Conservation (phyloP, 2,329 filamentous ascomycete species). For the Fusarium sp. region DNA sequence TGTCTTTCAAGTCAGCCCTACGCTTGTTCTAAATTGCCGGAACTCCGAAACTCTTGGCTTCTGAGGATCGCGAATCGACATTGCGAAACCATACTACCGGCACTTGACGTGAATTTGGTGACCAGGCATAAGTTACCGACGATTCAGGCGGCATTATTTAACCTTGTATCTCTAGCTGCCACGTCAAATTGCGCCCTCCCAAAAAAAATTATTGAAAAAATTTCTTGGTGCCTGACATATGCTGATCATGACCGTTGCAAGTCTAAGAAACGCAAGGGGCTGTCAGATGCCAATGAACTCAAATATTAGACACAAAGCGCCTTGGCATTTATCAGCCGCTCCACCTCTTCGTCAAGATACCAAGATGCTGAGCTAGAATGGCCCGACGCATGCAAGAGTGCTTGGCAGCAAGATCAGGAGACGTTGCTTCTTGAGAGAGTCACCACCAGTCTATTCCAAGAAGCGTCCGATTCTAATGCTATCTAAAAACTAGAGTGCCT, state of each 20-base stretch:
- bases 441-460: background rate
- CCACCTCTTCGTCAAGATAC: background rate
- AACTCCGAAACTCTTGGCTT: background rate
- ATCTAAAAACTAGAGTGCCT: background rate
- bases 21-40: background rate
- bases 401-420: background rate
- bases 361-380: background rate
- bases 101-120: background rate
- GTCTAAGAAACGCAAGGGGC: slow-evolving; percentile 4
- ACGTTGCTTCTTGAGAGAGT: background rate
- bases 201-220: background rate
- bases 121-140: background rate
- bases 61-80: background rate
- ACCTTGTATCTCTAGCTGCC: background rate
- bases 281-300: background rate
- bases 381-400: background rate
- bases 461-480: background rate
- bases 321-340: slow-evolving; percentile 18
- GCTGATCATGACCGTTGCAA: slow-evolving; percentile 15
- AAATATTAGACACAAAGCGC: background rate
- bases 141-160: background rate
- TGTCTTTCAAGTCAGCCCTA: slow-evolving; percentile 17
- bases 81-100: background rate
- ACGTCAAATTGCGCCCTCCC: background rate
- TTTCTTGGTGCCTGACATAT: background rate